Evolutionary conservation across 1,139 yeast species (phyloP), one percentile per base, ranked within the genome.

Genomic region (Saccharomyces pastorianus): DNA sequence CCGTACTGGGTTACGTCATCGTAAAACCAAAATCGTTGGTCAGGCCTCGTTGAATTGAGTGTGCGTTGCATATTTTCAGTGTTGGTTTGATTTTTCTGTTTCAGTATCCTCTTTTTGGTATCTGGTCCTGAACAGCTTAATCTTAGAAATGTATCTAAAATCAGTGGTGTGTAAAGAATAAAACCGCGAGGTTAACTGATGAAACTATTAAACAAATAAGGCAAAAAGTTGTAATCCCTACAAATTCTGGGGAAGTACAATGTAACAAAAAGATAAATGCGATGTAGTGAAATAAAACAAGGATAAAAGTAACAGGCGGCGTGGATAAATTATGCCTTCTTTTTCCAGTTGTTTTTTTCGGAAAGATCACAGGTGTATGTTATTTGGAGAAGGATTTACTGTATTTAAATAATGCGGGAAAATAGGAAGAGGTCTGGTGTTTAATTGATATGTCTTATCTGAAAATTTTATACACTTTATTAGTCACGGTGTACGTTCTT

Each of bases 1-100:
- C 67, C 71, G 47, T 67, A 66, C 6, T 51, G 38, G 0, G 71
- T 63, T n/a, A 71, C 34, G 61, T 76, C 80, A 57, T 76, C 79
- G 41, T 64, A 65, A 49, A 65, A 60, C 79, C 79, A 76, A 20
- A 68, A 52, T 28, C 32, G 54, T 17, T 57, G 52, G 27, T 41
- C 42, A 41, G 20, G 48, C 51, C 17, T 48, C 34, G 13, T 32
- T 38, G 17, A 44, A 23, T 29, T 50, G 50, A 46, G 28, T 50
- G 32, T 46, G 32, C 11, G 29, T 28, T 29, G 49, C 27, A 84
- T 82, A 60, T 13, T 13, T 2, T 47, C 34, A 1, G 38, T 1
- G 3, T n/a, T 13, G 3, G n/a, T 3, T 31, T 2, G n/a, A 2
- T 3, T 31, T 11, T 31, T 31, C 3, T 1, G n/a, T 31, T 31